phyloP scores from a whole-genome alignment of 805 yeast genomes.

The Brettanomyces nanus region DNA sequence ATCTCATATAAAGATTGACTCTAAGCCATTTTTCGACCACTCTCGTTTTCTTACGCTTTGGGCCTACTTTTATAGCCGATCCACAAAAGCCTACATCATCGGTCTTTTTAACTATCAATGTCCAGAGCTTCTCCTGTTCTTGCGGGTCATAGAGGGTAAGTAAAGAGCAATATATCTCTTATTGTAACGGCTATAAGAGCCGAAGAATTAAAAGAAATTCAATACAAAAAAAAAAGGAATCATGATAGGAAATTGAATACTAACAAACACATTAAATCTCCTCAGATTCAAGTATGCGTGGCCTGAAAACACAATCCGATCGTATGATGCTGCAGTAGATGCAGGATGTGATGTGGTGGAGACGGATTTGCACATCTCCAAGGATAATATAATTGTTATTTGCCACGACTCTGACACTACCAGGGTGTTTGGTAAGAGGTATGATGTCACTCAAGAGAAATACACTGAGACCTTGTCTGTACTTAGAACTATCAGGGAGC shows the following conservation, averaged over 20 bases:
- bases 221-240: too few relatives aligned
- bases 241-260: too few relatives aligned
- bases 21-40: too few relatives aligned
- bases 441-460: constrained; percentile 19
- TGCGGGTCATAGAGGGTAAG: constrained; percentile 27
- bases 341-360: constrained; percentile 28
- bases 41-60: too few relatives aligned
- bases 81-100: too few relatives aligned
- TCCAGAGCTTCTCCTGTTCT: too few relatives aligned
- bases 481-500: constrained; percentile 23
- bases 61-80: too few relatives aligned
- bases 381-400: constrained; percentile 26
- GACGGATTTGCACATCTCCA: constrained; percentile 29
- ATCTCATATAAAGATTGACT: too few relatives aligned
- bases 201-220: too few relatives aligned
- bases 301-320: constrained; percentile 30
- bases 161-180: too few relatives aligned
- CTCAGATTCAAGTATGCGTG: constrained; percentile 18
- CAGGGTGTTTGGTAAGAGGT: constrained; percentile 25
- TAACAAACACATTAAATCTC: neutral
- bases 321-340: constrained; percentile 27
- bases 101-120: too few relatives aligned
- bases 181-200: too few relatives aligned
- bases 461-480: constrained; percentile 21
- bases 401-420: constrained; percentile 28